These are phyloP conservation scores for Neodidymelliopsis sp. DNA, from an alignment of 2,329 filamentous ascomycete species.

Conservation along the genomic window DNA sequence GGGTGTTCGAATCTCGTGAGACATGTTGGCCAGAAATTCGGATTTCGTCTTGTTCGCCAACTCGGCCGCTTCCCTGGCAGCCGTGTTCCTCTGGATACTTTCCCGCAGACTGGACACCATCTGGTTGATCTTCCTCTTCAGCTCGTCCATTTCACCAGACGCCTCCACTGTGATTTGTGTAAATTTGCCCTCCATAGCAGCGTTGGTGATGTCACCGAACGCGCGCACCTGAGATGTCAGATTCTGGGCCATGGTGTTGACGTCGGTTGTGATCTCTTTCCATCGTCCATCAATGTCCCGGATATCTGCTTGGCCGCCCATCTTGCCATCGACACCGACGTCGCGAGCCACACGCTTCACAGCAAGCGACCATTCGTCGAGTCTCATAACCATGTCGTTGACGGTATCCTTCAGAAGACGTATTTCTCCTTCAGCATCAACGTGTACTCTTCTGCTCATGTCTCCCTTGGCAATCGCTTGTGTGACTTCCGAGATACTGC, in stretches of 20 bases:
- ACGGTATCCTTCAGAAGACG: slow-evolving; percentile 93
- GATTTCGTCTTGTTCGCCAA: slow-evolving; percentile 98
- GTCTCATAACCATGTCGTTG: slow-evolving; percentile 96
- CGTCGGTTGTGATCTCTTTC: slow-evolving; percentile 98
- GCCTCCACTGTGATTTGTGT: slow-evolving; percentile 97
- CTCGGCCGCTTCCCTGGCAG: slow-evolving; percentile 93
- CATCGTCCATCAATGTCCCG: slow-evolving; percentile 91
- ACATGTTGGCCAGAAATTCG: slow-evolving; percentile 98
- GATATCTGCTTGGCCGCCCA: slow-evolving; percentile 96
- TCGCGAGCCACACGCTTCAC: slow-evolving; percentile 95
- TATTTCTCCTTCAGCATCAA: slow-evolving; percentile 94
- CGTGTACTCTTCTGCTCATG: slow-evolving; percentile 94
- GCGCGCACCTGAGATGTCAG: slow-evolving; percentile 96
- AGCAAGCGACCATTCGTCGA: slow-evolving; percentile 95
- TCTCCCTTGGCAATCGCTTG: slow-evolving; percentile 95
- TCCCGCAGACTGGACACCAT: slow-evolving; percentile 97
- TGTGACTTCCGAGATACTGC: slow-evolving; percentile 91
- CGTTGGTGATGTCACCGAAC: slow-evolving; percentile 98
- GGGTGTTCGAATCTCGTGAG: slow-evolving; percentile 95
- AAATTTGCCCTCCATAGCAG: slow-evolving; percentile 95
- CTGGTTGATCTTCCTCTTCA: slow-evolving; percentile 99
- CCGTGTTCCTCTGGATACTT: slow-evolving; percentile 95
- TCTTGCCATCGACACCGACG: slow-evolving; percentile 96
- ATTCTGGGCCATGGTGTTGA: slow-evolving; percentile 87
- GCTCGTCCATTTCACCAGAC: slow-evolving; percentile 97